Base-by-base conservation (phyloP, 441 rosid species). In the Populus hybrid region DNA sequence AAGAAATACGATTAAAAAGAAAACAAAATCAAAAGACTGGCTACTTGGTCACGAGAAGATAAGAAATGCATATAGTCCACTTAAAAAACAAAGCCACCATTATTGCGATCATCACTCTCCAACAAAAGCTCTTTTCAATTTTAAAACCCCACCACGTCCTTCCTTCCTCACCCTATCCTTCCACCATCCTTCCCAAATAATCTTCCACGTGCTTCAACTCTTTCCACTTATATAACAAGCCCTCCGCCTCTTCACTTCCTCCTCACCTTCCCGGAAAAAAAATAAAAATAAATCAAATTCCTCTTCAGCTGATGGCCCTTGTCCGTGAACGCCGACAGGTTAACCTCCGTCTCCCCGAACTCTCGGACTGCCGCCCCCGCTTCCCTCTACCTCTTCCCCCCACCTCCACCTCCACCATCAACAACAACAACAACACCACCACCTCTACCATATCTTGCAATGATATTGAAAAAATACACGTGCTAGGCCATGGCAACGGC, bases 401-500 rank as follows among this genome's bases (percentile, higher is more conserved):
- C 24, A 11, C 82, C 35, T 36, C 75, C 53, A 32, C n/a, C n/a
- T n/a, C 74, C 21, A 3, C 40, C 18, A 6, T 64, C 10, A 24
- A 84, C 35, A 63, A 70, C 23, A 24, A 24, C 24, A 24, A 24
- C 1, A 21, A 21, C 38, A 1, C 10, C 23, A 2, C 71, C 57
- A 7, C 84, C 64, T 26, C 83, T 26, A 12, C 76, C 3, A 23
- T 84, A 61, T 76, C 86, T 26, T 21, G 24, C 28, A 10, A 83
- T 35, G 97, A 95, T 76, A 87, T 93, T 24, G 97, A 95, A 63
- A 93, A 76, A 74, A 84, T 93, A 36, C 72, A 86, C 42, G 97
- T 92, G 0, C 89, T 95, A 2, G 97, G 99, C 40, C 91, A 90
- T 75, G 98, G 98, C 2, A 95, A 93, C 84, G 94, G 99, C 5